Evolutionary conservation across 169 alveolate species (phyloP).

Genomic region (Cryptosporidium muris): DNA sequence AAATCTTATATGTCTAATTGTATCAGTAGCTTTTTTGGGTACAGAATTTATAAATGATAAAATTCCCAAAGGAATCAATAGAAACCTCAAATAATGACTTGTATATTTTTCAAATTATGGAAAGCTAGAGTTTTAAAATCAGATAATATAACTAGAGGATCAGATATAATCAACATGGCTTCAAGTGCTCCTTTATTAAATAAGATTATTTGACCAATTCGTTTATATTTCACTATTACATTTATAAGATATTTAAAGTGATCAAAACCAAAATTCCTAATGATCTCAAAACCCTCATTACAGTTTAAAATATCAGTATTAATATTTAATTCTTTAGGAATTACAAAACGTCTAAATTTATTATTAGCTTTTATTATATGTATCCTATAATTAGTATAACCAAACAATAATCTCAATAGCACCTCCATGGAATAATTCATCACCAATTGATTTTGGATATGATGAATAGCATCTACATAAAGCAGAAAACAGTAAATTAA

Average conservation of each 20-base stretch:
- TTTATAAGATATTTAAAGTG: slow-evolving; percentile 20
- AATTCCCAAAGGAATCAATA: slow-evolving; percentile 27
- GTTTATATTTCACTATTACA: slow-evolving; percentile 41
- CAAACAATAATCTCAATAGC: slow-evolving; percentile 44
- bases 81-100: neutral
- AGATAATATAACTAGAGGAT: neutral
- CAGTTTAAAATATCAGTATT: neutral
- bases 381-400: slow-evolving; percentile 10
- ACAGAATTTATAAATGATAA: slow-evolving; percentile 44
- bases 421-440: slow-evolving; percentile 26
- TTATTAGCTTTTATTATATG: neutral
- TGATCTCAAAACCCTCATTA: neutral
- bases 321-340: neutral
- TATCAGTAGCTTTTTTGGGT: slow-evolving; percentile 14
- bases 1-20: slow-evolving; percentile 24
- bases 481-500: slow-evolving; percentile 30
- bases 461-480: slow-evolving; percentile 47
- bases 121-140: slow-evolving; percentile 7
- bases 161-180: slow-evolving; percentile 9
- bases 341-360: slow-evolving; percentile 5
- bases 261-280: slow-evolving; percentile 23
- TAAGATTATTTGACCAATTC: slow-evolving; percentile 2
- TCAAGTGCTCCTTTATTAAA: slow-evolving; percentile 65
- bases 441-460: slow-evolving; percentile 3
- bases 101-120: neutral